Evolutionary conservation across 2,329 filamentous ascomycete genomes (phyloP).

Genomic region (Zymoseptoria passerinii): DNA sequence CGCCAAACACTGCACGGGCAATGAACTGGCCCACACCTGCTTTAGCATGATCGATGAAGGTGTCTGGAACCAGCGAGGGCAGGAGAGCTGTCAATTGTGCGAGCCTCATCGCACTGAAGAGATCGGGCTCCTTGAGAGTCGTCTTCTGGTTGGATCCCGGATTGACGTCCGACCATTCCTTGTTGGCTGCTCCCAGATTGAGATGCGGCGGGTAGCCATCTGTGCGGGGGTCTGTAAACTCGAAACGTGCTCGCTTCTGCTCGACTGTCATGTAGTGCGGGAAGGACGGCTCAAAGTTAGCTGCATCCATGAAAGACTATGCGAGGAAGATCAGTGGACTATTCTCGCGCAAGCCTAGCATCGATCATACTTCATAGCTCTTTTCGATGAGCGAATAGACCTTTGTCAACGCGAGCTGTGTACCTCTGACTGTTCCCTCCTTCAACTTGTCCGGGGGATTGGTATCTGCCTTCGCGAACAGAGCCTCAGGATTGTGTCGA

Average conservation of each 20-base stretch:
- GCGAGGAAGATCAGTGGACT: not conserved
- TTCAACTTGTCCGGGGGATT: slow-evolving; percentile 7
- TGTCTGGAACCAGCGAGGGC: slow-evolving; percentile 18
- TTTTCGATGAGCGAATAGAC: slow-evolving; percentile 16
- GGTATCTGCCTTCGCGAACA: slow-evolving; percentile 9
- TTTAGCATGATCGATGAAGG: slow-evolving; percentile 6
- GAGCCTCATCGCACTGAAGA: slow-evolving; percentile 23
- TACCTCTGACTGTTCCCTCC: slow-evolving; percentile 15
- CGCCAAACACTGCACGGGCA: slow-evolving; percentile 5
- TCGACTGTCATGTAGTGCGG: slow-evolving; percentile 10
- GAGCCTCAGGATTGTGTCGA: slow-evolving; percentile 12
- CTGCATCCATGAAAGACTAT: slow-evolving; percentile 14
- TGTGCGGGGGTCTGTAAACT: slow-evolving; percentile 13
- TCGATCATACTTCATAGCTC: slow-evolving; percentile 6
- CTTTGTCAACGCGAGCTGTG: slow-evolving; percentile 18
- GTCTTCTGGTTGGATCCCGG: slow-evolving; percentile 8
- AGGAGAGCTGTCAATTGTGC: slow-evolving; percentile 22
- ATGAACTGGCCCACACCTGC: slow-evolving; percentile 1
- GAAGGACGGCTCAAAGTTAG: slow-evolving; percentile 18
- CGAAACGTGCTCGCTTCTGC: slow-evolving; percentile 15
- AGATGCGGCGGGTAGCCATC: slow-evolving; percentile 26
- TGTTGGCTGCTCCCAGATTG: slow-evolving; percentile 18
- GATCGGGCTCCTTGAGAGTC: slow-evolving; percentile 7
- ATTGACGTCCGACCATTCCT: slow-evolving; percentile 16
- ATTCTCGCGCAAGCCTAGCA: not conserved